Conservation (phyloP, 495 filamentous ascomycete genomes). For the Annulohypoxylon moriforme region DNA sequence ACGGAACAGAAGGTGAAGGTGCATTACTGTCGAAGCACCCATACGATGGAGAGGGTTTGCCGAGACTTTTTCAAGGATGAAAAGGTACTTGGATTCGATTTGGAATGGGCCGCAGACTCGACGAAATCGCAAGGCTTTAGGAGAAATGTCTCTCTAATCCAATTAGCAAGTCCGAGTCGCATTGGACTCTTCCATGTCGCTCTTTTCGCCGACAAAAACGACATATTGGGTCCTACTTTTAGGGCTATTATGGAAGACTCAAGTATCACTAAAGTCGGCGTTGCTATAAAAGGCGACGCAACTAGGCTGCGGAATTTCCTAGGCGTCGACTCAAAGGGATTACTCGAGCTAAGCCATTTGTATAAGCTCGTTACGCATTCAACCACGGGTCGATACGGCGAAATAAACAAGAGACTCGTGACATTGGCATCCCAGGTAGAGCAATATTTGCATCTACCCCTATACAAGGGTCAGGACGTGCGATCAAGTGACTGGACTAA, state of each 20-base stretch:
- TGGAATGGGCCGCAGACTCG: conserved; percentile 80
- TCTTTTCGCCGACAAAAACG: conserved; percentile 63
- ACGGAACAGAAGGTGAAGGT: conserved; percentile 63
- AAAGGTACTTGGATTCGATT: conserved; percentile 81
- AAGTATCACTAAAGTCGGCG: conserved; percentile 79
- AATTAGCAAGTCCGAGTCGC: conserved; percentile 81
- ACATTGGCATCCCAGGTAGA: conserved; percentile 74
- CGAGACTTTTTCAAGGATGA: conserved; percentile 75
- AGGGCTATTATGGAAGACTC: conserved; percentile 76
- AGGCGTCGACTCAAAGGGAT: conserved; percentile 68
- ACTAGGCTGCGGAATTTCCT: conserved; percentile 75
- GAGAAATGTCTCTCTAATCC: conserved; percentile 79
- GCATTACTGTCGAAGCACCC: conserved; percentile 78
- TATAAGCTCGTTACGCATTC: conserved; percentile 78
- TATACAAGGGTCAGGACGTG: conserved; percentile 76
- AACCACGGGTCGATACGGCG: conserved; percentile 54
- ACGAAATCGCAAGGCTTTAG: conserved; percentile 59
- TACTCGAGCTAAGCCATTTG: conserved; percentile 84
- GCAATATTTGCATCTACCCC: conserved; percentile 77
- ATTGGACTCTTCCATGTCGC: conserved; percentile 86
- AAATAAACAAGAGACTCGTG: conserved; percentile 74
- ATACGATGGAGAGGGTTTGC: conserved; percentile 71
- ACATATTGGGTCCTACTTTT: conserved; percentile 76
- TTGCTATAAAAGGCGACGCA: conserved; percentile 78
- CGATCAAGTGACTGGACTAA: conserved; percentile 78